These are phyloP conservation scores for Amanita jacksonii DNA, from an alignment of 768 basidiomycete genomes.

Conservation along the genomic window DNA sequence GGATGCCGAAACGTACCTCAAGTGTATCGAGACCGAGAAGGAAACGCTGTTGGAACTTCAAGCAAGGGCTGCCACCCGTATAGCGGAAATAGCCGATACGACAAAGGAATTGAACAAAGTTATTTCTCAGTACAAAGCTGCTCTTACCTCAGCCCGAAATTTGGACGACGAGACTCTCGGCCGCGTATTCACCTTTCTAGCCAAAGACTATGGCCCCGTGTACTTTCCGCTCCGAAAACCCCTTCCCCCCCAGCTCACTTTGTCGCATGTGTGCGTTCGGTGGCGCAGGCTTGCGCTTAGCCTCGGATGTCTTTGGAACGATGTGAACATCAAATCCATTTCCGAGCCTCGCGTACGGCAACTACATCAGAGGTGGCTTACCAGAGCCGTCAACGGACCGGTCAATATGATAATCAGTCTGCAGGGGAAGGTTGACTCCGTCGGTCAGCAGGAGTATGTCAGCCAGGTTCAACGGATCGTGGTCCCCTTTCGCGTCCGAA, in stretches of 20 bases:
- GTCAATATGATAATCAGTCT: background rate
- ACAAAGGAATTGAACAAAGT: background rate
- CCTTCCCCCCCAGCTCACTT: background rate
- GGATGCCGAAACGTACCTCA: too few relatives aligned
- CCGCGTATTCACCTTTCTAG: background rate
- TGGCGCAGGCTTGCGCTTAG: background rate
- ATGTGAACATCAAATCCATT: background rate
- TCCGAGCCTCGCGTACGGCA: too few relatives aligned
- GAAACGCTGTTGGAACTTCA: too few relatives aligned
- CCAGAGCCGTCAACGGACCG: background rate
- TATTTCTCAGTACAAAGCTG: background rate
- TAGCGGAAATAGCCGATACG: background rate
- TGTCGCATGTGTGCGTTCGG: background rate
- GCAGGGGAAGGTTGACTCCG: too few relatives aligned
- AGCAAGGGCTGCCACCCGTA: too few relatives aligned
- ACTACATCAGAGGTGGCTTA: background rate
- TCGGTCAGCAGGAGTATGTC: background rate
- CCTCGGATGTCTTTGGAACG: background rate
- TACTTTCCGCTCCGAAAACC: background rate
- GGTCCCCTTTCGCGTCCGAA: background rate
- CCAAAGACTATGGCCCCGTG: background rate
- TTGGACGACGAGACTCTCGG: background rate
- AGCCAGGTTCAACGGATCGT: background rate
- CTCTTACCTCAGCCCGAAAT: background rate
- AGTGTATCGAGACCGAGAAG: too few relatives aligned